Evolutionary conservation across 1,284 basidiomycete species (phyloP), one percentile per base, ranked within the genome.

Genomic region (Neolentinus lepideus): DNA sequence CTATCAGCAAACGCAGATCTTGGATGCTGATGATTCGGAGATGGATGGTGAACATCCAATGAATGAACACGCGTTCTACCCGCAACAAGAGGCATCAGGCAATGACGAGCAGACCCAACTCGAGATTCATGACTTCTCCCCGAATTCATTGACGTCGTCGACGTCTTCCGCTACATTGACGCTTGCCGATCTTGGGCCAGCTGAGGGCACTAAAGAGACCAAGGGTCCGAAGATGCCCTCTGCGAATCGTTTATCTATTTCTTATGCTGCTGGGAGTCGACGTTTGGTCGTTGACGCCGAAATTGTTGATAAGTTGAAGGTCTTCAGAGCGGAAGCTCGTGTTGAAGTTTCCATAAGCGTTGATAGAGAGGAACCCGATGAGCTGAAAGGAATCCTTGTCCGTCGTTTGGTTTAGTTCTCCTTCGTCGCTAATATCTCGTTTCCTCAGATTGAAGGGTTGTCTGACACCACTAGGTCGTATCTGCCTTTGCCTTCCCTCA

Each of bases 231-330:
- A 67, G 53, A 71, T 73, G 1, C 81, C 87, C 8, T 89, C 88
- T 50, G 84, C 88, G 25, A 90, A 90, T 63, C 81, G 88, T n/a
- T 70, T 98, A n/a, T 95, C 92, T 12, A 91, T 98, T 64, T 88
- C 96, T 0, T 99, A 96, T 69, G 93, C 94, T 58, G 87, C 88
- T 45, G 92, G 92, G 51, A 85, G 86, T 56, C 79, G 92, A 56
- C 80, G 96, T 35, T 77, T 99, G 50, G 88, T 95, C 25, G 80
- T 98, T 58, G 90, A 98, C 69, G 90, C 95, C 2, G 87, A 90
- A 57, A 84, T 91, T 22, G 90, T 98, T 33, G 84, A 90, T 47
- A 81, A 79, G 57, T 77, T 99, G 56, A 87, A 81, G 62, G 82
- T 99, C 12, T 88, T 83, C 71, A 81, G 96, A 53, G 78, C 79